A percentile compares a stretch with the other conserved stretches of the same genome.
Conservation (phyloP, 2,329 filamentous ascomycete species). For the Pezicula neosporulosa region DNA sequence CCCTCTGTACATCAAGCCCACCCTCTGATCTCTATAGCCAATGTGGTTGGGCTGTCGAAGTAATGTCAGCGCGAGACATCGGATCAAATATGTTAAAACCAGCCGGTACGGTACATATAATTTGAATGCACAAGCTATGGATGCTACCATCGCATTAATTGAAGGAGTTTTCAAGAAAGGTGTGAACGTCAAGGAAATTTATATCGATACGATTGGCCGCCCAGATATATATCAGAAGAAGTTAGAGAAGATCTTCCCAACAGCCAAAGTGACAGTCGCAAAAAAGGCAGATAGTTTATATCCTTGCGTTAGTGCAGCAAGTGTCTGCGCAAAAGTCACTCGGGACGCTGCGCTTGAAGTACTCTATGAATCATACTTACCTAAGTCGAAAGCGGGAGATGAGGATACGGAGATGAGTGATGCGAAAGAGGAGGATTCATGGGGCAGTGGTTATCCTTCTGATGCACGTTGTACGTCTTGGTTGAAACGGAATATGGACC, state of each 20-base stretch:
- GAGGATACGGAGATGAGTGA: constrained; percentile 27
- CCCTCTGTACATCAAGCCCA: constrained; percentile 59
- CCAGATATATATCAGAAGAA: constrained; percentile 81
- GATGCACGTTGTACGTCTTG: constrained; percentile 78
- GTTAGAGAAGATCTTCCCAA: constrained; percentile 81
- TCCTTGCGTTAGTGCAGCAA: constrained; percentile 89
- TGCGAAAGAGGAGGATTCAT: constrained; percentile 43
- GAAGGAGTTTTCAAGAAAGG: constrained; percentile 70
- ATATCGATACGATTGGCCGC: constrained; percentile 89
- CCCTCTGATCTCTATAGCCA: constrained; percentile 53
- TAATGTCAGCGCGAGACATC: constrained; percentile 65
- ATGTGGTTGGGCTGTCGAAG: constrained; percentile 81
- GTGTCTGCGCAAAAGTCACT: constrained; percentile 94
- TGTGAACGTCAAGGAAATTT: constrained; percentile 84
- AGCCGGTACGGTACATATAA: constrained; percentile 62
- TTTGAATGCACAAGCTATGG: constrained; percentile 92
- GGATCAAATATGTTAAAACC: constrained; percentile 32
- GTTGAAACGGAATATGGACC: constrained; percentile 85
- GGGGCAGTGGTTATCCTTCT: constrained; percentile 93
- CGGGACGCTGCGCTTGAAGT: constrained; percentile 85
- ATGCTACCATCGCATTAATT: constrained; percentile 83
- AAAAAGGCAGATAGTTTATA: constrained; percentile 94
- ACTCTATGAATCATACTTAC: constrained; percentile 48
- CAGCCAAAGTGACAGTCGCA: constrained; percentile 68
- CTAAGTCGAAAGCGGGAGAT: constrained; percentile 22